These are phyloP conservation scores for Potentilla sterilis DNA, from an alignment of 306 rosid species.

Conservation along the genomic window DNA sequence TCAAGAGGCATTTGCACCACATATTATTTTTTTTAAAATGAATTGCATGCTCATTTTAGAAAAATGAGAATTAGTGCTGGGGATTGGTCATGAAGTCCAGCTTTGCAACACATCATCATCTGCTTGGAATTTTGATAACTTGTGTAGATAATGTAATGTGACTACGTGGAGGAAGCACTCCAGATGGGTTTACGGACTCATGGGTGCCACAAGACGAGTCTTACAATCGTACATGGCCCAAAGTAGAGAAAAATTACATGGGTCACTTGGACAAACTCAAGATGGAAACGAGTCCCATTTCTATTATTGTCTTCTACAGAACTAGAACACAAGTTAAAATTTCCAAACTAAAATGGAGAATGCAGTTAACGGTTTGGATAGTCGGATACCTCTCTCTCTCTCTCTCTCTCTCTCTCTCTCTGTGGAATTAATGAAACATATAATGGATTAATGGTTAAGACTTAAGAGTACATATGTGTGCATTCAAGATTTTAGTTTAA, in stretches of 20 bases:
- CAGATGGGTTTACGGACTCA: neutral
- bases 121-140: slow-evolving; percentile 38
- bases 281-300: too few relatives aligned
- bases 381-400: too few relatives aligned
- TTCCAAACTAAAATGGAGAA: too few relatives aligned
- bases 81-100: slow-evolving; percentile 26
- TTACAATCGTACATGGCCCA: neutral
- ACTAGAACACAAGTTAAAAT: too few relatives aligned
- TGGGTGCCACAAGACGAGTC: neutral
- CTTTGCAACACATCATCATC: slow-evolving; percentile 48
- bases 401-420: too few relatives aligned
- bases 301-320: too few relatives aligned
- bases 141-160: slow-evolving; percentile 63
- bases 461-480: too few relatives aligned
- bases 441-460: too few relatives aligned
- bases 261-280: neutral
- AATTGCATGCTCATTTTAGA: neutral
- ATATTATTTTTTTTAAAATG: slow-evolving; percentile 6
- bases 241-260: neutral
- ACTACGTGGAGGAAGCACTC: slow-evolving; percentile 43
- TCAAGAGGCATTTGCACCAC: slow-evolving; percentile 51
- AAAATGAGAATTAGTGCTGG: slow-evolving; percentile 11
- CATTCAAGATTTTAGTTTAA: too few relatives aligned
- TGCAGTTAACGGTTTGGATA: too few relatives aligned
- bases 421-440: too few relatives aligned